Percentiles rank a stretch among this genome's conserved stretches.
These are phyloP conservation scores for Tilletia caries DNA, from an alignment of 1,284 basidiomycete genomes.

Conservation along the genomic window DNA sequence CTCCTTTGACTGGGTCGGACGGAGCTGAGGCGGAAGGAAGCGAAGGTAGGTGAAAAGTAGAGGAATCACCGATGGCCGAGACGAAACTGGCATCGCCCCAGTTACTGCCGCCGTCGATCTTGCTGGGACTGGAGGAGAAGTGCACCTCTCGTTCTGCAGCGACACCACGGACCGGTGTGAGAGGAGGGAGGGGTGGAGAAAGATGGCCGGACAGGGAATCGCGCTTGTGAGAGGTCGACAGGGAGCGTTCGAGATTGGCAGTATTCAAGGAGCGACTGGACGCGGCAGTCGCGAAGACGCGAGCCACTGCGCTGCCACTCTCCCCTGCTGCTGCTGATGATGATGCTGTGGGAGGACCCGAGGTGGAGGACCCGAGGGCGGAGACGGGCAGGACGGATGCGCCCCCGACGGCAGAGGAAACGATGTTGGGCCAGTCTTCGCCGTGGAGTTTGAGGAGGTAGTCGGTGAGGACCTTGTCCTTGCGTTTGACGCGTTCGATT, in stretches of 20 bases:
- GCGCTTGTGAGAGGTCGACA: neutral
- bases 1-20: too few relatives aligned
- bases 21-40: too few relatives aligned
- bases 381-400: constrained; percentile 6
- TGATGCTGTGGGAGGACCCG: too few relatives aligned
- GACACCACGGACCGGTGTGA: too few relatives aligned
- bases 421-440: constrained; percentile 37
- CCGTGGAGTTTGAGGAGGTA: constrained; percentile 35
- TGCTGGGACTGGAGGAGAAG: constrained; percentile 22
- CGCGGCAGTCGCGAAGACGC: constrained; percentile 11
- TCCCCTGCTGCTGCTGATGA: neutral
- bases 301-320: constrained; percentile 26
- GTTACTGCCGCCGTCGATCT: constrained; percentile 22
- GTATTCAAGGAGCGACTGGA: neutral
- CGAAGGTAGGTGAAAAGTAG: neutral
- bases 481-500: constrained; percentile 33
- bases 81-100: constrained; percentile 24
- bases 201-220: too few relatives aligned
- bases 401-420: constrained; percentile 12
- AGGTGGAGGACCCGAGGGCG: neutral
- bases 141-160: neutral
- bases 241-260: neutral
- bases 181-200: too few relatives aligned
- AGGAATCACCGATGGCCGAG: constrained; percentile 3
- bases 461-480: constrained; percentile 36